These are phyloP conservation scores for Serendipita sp. DNA, from an alignment of 768 basidiomycete genomes.

Conservation along the genomic window DNA sequence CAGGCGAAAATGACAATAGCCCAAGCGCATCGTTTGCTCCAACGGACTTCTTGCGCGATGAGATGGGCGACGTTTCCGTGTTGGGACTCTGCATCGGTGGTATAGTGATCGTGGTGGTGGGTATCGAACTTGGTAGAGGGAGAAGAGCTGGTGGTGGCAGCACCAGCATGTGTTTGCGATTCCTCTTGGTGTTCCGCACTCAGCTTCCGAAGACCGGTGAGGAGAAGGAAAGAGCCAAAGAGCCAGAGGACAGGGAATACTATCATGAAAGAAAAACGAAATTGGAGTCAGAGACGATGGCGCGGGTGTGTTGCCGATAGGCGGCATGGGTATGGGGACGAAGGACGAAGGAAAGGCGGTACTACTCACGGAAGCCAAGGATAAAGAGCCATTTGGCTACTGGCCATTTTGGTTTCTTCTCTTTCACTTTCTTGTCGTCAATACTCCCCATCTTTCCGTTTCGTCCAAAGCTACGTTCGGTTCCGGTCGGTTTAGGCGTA, in stretches of 20 bases:
- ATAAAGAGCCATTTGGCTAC: slow-evolving; percentile 3
- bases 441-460: neutral
- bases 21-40: slow-evolving; percentile 3
- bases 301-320: neutral
- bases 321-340: neutral
- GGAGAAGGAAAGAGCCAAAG: slow-evolving; percentile 4
- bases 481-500: neutral
- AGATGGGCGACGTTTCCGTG: neutral
- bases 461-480: slow-evolving; percentile 1
- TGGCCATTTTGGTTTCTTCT: neutral
- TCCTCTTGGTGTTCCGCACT: neutral
- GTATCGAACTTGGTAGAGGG: neutral
- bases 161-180: too few relatives aligned
- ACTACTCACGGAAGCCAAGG: slow-evolving; percentile 1
- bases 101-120: too few relatives aligned
- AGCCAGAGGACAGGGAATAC: slow-evolving; percentile 4
- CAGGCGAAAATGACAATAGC: neutral
- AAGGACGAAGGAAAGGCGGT: neutral
- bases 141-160: neutral
- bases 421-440: neutral
- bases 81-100: too few relatives aligned
- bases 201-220: neutral
- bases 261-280: neutral
- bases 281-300: neutral
- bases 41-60: slow-evolving; percentile 3